Percentiles rank a stretch among this genome's conserved stretches.
Conservation (phyloP, 2,329 filamentous ascomycete species). For the Fusarium scirpi region DNA sequence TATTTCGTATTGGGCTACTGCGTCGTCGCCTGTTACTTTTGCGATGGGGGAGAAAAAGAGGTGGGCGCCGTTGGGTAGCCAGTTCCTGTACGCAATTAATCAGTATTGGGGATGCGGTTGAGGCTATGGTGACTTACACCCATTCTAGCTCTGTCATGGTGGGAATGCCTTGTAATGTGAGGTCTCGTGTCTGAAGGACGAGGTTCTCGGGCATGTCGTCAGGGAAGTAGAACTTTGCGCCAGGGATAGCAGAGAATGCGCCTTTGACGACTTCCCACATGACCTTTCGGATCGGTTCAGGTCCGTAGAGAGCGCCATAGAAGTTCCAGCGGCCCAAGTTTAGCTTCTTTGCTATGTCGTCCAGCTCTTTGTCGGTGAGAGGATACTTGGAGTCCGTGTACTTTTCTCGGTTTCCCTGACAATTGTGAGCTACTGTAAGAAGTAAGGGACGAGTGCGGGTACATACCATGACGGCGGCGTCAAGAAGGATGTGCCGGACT, state of each 20-base stretch:
- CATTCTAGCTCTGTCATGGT: constrained; percentile 38
- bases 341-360: constrained; percentile 34
- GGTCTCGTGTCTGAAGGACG: constrained; percentile 28
- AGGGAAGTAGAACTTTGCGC: constrained; percentile 39
- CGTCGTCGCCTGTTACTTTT: constrained; percentile 36
- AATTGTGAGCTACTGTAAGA: too few species aligned
- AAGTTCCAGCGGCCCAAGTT: constrained; percentile 43
- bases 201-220: constrained; percentile 36
- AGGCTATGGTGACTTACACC: constrained; percentile 23
- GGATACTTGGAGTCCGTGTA: constrained; percentile 25
- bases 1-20: constrained; percentile 26
- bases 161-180: constrained; percentile 35
- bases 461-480: constrained; percentile 37
- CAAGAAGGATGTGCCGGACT: constrained; percentile 33
- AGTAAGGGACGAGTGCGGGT: too few species aligned
- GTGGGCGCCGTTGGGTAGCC: constrained; percentile 40
- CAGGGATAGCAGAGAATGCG: constrained; percentile 33
- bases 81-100: neutral
- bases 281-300: constrained; percentile 28
- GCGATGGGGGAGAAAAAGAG: constrained; percentile 43
- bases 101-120: neutral
- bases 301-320: constrained; percentile 40
- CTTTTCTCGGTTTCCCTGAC: neutral
- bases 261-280: constrained; percentile 37
- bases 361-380: constrained; percentile 20